These are phyloP conservation scores for Cryptococcus maquisensis DNA, from an alignment of 1,284 basidiomycete genomes.

Conservation along the genomic window DNA sequence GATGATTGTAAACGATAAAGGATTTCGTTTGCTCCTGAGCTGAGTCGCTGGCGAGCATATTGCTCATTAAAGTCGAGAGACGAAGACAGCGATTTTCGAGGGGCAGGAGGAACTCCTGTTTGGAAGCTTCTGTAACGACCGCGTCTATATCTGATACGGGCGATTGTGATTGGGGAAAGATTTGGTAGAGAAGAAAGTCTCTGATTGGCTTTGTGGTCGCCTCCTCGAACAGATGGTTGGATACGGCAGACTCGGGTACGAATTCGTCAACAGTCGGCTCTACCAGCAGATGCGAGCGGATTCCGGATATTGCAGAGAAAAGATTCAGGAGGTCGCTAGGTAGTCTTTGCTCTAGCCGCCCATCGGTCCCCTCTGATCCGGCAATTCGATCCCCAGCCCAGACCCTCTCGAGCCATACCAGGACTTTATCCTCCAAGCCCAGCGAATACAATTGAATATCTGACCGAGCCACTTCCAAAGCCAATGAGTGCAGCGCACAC, in stretches of 20 bases:
- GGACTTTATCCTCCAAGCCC: slow-evolving; percentile 74
- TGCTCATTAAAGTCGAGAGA: neutral
- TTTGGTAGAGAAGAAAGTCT: slow-evolving; percentile 64
- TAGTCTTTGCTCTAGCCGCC: slow-evolving; percentile 52
- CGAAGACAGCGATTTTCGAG: neutral
- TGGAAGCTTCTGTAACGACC: too few relatives aligned
- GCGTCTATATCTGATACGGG: neutral
- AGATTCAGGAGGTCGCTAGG: slow-evolving; percentile 57
- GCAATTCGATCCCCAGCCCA: slow-evolving; percentile 41
- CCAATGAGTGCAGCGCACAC: slow-evolving; percentile 68
- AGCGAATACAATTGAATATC: slow-evolving; percentile 75
- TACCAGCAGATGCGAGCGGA: slow-evolving; percentile 27
- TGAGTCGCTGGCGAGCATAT: slow-evolving; percentile 34
- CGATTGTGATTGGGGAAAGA: slow-evolving; percentile 52
- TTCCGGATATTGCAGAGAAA: slow-evolving; percentile 60
- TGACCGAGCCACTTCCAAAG: slow-evolving; percentile 63
- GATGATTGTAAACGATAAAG: too few relatives aligned
- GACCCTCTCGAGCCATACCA: slow-evolving; percentile 63
- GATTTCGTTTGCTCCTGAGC: slow-evolving; percentile 32
- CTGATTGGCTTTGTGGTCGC: slow-evolving; percentile 59
- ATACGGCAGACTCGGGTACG: slow-evolving; percentile 65
- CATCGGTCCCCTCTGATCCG: slow-evolving; percentile 52
- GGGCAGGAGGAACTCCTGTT: too few relatives aligned
- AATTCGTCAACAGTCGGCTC: slow-evolving; percentile 18
- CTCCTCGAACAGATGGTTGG: slow-evolving; percentile 60